These are phyloP conservation scores for Anthoceros angustus DNA, from an alignment of 225 moss, liverwort and hornwort genomes.

Conservation along the genomic window DNA sequence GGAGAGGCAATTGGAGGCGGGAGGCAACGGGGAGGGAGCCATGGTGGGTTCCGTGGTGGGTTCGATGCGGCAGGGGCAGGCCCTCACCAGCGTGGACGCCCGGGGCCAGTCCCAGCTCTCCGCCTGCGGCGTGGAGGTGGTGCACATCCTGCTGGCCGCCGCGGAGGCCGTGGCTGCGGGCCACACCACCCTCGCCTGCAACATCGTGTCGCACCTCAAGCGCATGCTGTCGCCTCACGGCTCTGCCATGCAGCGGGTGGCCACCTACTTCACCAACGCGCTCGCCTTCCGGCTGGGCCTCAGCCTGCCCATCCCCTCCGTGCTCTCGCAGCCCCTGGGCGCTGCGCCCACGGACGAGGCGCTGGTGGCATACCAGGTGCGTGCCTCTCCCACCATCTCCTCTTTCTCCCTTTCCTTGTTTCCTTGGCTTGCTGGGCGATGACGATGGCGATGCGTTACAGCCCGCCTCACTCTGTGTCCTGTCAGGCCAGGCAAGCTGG, in stretches of 20 bases:
- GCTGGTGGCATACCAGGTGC: constrained; percentile 18
- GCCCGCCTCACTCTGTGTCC: not conserved
- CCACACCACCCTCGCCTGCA: constrained; percentile 9
- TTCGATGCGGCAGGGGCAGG: not conserved
- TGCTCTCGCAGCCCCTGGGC: not conserved
- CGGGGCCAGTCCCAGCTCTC: not conserved
- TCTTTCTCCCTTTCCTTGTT: not conserved
- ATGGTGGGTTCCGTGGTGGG: not conserved
- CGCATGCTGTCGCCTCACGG: constrained; percentile 14
- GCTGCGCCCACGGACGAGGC: constrained; percentile 6
- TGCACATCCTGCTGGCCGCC: constrained; percentile 16
- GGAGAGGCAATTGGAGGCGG: not conserved
- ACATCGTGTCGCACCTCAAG: constrained; percentile 9
- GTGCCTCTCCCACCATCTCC: not conserved
- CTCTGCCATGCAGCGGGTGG: constrained; percentile 25
- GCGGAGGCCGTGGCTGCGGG: constrained; percentile 17
- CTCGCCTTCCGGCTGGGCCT: constrained; percentile 11
- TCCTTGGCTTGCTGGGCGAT: not conserved
- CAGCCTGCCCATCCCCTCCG: not conserved
- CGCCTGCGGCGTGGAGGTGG: constrained; percentile 16
- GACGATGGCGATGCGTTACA: not conserved
- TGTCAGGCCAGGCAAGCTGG: no score
- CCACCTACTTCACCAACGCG: constrained; percentile 25
- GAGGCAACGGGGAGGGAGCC: not conserved
- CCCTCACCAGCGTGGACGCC: not conserved